Evolutionary conservation across 177 flowering plant species (phyloP).

Genomic region (Telopea speciosissima): DNA sequence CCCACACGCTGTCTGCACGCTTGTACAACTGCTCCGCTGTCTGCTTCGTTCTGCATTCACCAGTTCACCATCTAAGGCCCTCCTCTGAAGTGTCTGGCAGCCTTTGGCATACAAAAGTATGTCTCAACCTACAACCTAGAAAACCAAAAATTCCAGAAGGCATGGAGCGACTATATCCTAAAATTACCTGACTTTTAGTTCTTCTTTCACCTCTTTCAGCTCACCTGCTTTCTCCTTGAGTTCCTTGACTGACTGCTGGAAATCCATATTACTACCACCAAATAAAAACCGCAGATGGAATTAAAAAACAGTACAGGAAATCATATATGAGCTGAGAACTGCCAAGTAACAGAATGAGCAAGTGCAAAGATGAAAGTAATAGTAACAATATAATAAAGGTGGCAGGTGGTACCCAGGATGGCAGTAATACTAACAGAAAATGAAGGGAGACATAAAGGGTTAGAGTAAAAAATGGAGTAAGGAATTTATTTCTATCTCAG

Average conservation of each 20-base stretch:
- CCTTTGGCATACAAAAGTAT: slow-evolving; percentile 84
- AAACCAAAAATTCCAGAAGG: slow-evolving; percentile 11
- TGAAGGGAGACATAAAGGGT: too few relatives aligned
- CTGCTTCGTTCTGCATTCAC: slow-evolving; percentile 96
- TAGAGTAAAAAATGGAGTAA: too few relatives aligned
- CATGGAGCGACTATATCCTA: slow-evolving; percentile 1
- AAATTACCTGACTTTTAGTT: slow-evolving; percentile 66
- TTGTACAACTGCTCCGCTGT: slow-evolving; percentile 89
- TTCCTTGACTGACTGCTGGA: slow-evolving; percentile 67
- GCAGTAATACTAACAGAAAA: too few relatives aligned
- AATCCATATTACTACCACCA: slow-evolving; percentile 57
- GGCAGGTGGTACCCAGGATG: too few relatives aligned
- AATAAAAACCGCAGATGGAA: neutral
- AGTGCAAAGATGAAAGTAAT: neutral
- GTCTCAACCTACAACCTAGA: slow-evolving; percentile 60
- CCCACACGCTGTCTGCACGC: slow-evolving; percentile 86
- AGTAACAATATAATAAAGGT: too few relatives aligned
- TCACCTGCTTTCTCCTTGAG: slow-evolving; percentile 79
- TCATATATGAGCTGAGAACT: neutral
- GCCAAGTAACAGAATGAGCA: neutral
- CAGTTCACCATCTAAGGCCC: slow-evolving; percentile 73
- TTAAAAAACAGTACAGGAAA: neutral
- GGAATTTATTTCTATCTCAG: too few relatives aligned
- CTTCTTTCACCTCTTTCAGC: slow-evolving; percentile 69
- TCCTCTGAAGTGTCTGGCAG: slow-evolving; percentile 50